Evolutionary conservation across 1,284 basidiomycete genomes (phyloP).

Genomic region (Ceratobasidium sp.): DNA sequence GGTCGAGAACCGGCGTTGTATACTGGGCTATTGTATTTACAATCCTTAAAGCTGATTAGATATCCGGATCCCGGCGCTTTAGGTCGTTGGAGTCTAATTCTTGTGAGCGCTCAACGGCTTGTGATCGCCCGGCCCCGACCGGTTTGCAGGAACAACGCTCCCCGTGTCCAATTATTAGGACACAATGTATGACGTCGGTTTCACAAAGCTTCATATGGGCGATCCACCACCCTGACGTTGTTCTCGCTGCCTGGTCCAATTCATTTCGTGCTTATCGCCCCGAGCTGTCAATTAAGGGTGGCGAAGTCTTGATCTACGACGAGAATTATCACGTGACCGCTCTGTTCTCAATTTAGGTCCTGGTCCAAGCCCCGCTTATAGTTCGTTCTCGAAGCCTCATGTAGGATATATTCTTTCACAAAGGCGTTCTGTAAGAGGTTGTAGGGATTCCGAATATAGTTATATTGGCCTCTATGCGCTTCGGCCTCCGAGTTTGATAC

Average conservation of each 20-base stretch:
- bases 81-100: not conserved
- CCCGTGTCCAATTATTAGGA: too few species aligned
- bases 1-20: conserved; percentile 13
- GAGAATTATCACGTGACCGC: not conserved
- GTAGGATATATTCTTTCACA: not conserved
- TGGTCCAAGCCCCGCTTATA: not conserved
- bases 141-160: too few species aligned
- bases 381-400: not conserved
- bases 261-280: not conserved
- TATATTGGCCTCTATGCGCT: too few species aligned
- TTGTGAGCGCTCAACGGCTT: not conserved
- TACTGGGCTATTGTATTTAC: conserved; percentile 41
- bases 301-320: not conserved
- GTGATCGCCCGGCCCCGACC: too few species aligned
- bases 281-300: conserved; percentile 1
- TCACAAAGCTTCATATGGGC: not conserved
- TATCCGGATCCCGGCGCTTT: not conserved
- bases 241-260: not conserved
- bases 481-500: too few species aligned
- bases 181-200: not conserved
- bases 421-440: too few species aligned
- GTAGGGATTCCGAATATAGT: too few species aligned
- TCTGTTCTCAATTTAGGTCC: too few species aligned
- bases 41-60: conserved; percentile 26
- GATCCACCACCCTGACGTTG: not conserved